These are phyloP conservation scores for Nigrospora oryzae DNA, from an alignment of 2,329 filamentous ascomycete species.

Conservation along the genomic window DNA sequence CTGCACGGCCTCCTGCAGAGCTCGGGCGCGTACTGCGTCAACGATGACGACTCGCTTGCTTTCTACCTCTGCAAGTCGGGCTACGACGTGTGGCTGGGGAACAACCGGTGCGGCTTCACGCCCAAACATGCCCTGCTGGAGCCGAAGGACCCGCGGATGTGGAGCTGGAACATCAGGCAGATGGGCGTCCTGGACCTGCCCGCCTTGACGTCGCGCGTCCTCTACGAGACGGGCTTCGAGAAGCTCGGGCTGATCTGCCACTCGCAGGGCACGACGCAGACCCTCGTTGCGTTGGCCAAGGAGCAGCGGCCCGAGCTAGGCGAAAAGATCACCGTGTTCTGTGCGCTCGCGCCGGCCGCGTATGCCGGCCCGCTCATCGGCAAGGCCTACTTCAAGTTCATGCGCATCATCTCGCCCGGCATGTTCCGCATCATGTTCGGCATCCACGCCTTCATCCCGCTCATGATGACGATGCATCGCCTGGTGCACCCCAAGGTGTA, in stretches of 20 bases:
- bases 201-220: constrained; percentile 69
- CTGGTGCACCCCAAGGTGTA: constrained; percentile 61
- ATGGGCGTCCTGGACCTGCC: constrained; percentile 88
- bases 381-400: constrained; percentile 87
- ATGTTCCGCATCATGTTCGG: constrained; percentile 81
- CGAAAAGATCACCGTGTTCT: constrained; percentile 78
- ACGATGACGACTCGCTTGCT: constrained; percentile 81
- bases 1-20: constrained; percentile 86
- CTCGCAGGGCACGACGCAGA: constrained; percentile 85
- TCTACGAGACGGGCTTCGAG: constrained; percentile 72
- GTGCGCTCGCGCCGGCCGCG: constrained; percentile 80
- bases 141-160: constrained; percentile 79
- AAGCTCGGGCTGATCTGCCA: constrained; percentile 81
- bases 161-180: constrained; percentile 92
- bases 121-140: constrained; percentile 67
- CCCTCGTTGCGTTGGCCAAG: constrained; percentile 80
- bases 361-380: constrained; percentile 82
- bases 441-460: constrained; percentile 85
- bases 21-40: constrained; percentile 79
- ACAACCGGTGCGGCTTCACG: constrained; percentile 80
- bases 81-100: constrained; percentile 92
- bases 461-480: constrained; percentile 81
- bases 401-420: constrained; percentile 67
- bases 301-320: constrained; percentile 82
- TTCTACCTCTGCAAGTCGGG: constrained; percentile 89